Base-by-base conservation (phyloP, 2,329 filamentous ascomycete species). In the Colletotrichum sansevieriae region DNA sequence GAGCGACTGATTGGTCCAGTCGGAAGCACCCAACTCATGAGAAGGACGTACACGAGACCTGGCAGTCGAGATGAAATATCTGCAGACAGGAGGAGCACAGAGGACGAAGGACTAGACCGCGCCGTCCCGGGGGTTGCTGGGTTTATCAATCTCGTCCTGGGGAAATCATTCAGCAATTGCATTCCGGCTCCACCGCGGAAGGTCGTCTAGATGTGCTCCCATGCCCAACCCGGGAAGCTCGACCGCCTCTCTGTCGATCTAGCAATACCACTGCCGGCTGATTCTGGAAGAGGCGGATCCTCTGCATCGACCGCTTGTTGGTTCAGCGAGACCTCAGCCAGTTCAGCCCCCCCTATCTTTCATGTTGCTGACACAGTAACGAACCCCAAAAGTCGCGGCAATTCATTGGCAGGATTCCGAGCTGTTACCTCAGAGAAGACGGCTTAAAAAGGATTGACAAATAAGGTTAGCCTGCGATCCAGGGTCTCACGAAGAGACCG, bases 121-220 rank as follows among this genome's bases (percentile, higher is more conserved):
- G 11, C 41, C 8, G 8, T 12, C 55, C 39, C 22, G 55, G 62
- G 63, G 41, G 37, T 12, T 46, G 25, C 62, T 55, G 62, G 55
- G 46, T 56, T 65, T 68, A 68, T 68, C 66, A 68, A 46, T 29
- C n/a, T 15, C 43, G 47, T 47, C 46, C 54, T 47, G 46, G 65
- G 61, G 54, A 35, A 43, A n/a, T 18, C 54, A 15, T 60, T 41
- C 43, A 41, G 29, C 56, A 41, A 15, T 13, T 18, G 52, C 29
- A 29, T 39, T 46, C 47, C 52, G 61, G 43, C 35, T 37, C 11
- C 12, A 67, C 49, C 57, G 22, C 43, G 15, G 51, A 4, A 35
- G n/a, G 22, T 41, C 51, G 29, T 43, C 37, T 57, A n/a, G 18
- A 29, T 52, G 22, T 37, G 9, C 33, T 54, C 29, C 46, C 44